Evolutionary conservation across 345 rosid species (phyloP), one percentile per base, ranked within the genome.

Genomic region (Lepidium didymum): DNA sequence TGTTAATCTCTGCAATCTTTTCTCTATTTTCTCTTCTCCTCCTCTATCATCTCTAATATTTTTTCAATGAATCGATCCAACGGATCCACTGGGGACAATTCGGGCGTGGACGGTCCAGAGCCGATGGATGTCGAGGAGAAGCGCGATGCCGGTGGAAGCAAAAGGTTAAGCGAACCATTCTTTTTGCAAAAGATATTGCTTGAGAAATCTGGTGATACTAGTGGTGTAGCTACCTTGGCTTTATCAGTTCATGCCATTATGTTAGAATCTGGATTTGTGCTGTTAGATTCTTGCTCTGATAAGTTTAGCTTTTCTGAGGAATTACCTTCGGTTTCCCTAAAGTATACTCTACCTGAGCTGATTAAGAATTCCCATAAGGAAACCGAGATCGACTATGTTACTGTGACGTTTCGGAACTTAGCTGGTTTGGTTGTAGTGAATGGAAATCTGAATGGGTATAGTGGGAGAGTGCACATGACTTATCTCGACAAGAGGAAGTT

Each of bases 161-260:
- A 76, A 44, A 83, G 69, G 75, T 44, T 73, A 44, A 73, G 81
- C n/a, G 90, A 77, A 81, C 90, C 89, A 3, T 81, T 53, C 82
- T 87, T 86, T 59, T 72, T 84, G 72, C 83, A 77, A 83, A 80
- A 80, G 56, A 69, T 86, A 13, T 55, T 87, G 56, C 70, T 77
- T 51, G 81, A 81, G 68, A 88, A 84, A 65, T 64, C 81, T 58
- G 82, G 75, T 41, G 77, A 73, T 47, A 71, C 55, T n/a, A 64
- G 76, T 15, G 74, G 75, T 27, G 80, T 70, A 33, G 79, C 80
- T 75, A 80, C 72, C 10, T 49, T 88, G 41, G 81, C 78, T 40
- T 12, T 80, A 36, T 86, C 94, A 3, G 79, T 88, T 64, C 97
- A 88, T 27, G 90, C 96, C 0, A 86, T 90, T 27, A 75, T 92